Base-by-base conservation (phyloP, 2,329 filamentous ascomycete species). In the Phaeophleospora eucalypticola region DNA sequence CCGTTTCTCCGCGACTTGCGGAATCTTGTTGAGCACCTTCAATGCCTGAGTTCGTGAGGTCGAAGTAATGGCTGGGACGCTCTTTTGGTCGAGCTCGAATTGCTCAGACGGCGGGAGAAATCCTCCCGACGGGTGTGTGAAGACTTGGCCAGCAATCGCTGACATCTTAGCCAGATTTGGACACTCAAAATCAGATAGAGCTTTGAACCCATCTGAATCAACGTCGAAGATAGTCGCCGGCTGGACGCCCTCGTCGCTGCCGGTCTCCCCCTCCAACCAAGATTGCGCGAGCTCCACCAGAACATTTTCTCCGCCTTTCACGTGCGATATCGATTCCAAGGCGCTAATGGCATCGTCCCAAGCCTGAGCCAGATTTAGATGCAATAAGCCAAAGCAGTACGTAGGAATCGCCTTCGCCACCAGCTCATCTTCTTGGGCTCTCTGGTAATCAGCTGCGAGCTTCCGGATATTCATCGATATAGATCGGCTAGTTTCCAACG, bases 381-480 rank as follows among this genome's bases (percentile, higher is more conserved):
- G 93, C 49, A 97, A 77, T 68, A 96, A 79, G 40, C 93, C 93
- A 58, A 96, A 95, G 58, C 89, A 83, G 60, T 90, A 97, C 0
- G 81, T 77, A 0, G 90, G 87, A 21, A 97, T 78, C 4, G 89
- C 81, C 58, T 79, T 77, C 48, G 79, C 75, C 54, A 94, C 70
- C 80, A 84, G 87, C 1, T 79, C 79, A 32, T 79, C 75, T 2
- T 78, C 70, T 34, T 74, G 71, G 8, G 84, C 63, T 18, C 78
- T 73, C 4, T 77, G 69, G 63, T 93, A 95, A 16, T 75, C 65
- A 14, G 76, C 69, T 2, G 77, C 84, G 36, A 96, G 76, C 60
- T 88, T 89, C 38, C 91, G 85, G 44, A 96, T 78, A 52, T 91
- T 83, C 79, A 96, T 94, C 2, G 87, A 84, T 27, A 95, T 80